Evolutionary conservation across 2,329 filamentous ascomycete species (phyloP).

Genomic region (Verticillium nonalfalfae): DNA sequence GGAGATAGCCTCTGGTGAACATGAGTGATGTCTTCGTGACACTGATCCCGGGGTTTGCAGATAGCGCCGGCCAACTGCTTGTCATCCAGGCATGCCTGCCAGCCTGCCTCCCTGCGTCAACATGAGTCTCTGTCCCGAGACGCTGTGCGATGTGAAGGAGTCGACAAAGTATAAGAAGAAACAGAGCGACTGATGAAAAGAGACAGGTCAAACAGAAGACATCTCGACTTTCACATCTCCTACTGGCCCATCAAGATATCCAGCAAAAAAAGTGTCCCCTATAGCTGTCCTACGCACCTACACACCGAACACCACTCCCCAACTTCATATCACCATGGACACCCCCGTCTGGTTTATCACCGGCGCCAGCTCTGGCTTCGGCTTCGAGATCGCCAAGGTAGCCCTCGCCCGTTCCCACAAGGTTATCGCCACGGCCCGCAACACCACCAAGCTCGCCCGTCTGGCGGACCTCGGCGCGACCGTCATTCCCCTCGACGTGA

Average conservation of each 20-base stretch:
- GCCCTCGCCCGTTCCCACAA: constrained; percentile 39
- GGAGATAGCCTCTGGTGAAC: neutral
- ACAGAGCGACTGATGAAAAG: neutral
- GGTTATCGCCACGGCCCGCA: constrained; percentile 44
- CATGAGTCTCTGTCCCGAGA: neutral
- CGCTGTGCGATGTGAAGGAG: neutral
- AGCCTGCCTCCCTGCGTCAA: neutral
- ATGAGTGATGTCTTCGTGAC: neutral
- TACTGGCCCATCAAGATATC: no score
- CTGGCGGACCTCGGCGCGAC: constrained; percentile 35
- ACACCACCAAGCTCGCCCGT: constrained; percentile 27
- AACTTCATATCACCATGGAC: neutral
- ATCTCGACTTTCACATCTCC: neutral
- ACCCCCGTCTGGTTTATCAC: constrained; percentile 43
- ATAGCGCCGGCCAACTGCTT: neutral
- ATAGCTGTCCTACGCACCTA: no score
- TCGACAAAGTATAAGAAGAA: neutral
- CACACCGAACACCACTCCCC: no score
- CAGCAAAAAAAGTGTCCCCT: no score
- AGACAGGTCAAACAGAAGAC: neutral
- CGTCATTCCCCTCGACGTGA: constrained; percentile 40
- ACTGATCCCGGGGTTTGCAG: neutral
- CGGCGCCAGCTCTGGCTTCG: constrained; percentile 45
- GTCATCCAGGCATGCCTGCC: neutral
- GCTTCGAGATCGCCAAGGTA: constrained; percentile 32